These are phyloP conservation scores for Lotus japonicus DNA, from an alignment of 306 rosid genomes.

Conservation along the genomic window DNA sequence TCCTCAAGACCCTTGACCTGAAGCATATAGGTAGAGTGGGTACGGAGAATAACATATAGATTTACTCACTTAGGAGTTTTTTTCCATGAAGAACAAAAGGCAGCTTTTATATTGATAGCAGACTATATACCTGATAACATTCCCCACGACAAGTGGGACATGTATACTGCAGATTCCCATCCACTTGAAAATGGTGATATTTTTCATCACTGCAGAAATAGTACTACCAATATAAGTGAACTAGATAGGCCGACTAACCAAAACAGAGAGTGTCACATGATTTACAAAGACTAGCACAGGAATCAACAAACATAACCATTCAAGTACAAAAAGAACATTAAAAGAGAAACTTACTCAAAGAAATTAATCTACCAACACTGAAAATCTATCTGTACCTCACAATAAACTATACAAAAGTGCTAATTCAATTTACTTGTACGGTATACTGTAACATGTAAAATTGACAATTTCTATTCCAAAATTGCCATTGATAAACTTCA, in stretches of 20 bases:
- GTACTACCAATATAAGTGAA: conserved; percentile 17
- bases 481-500: no score
- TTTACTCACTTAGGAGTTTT: not conserved
- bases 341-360: not conserved
- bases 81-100: not conserved
- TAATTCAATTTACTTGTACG: not conserved
- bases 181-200: conserved; percentile 86
- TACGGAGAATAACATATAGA: conserved; percentile 2
- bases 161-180: conserved; percentile 87
- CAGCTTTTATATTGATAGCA: not conserved
- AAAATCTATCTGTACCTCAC: not conserved
- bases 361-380: not conserved
- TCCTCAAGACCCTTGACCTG: conserved; percentile 89
- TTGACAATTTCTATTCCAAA: conserved; percentile 5
- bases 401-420: not conserved
- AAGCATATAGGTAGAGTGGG: not conserved
- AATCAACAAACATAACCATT: not conserved
- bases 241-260: not conserved
- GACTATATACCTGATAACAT: conserved; percentile 72
- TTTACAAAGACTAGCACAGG: not conserved
- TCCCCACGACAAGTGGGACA: conserved; percentile 98
- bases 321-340: not conserved
- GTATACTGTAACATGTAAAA: not conserved
- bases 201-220: conserved; percentile 78
- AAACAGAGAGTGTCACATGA: not conserved